Evolutionary conservation across 495 filamentous ascomycete species (phyloP), one percentile per base, ranked within the genome.

Genomic region (Letharia columbiana): DNA sequence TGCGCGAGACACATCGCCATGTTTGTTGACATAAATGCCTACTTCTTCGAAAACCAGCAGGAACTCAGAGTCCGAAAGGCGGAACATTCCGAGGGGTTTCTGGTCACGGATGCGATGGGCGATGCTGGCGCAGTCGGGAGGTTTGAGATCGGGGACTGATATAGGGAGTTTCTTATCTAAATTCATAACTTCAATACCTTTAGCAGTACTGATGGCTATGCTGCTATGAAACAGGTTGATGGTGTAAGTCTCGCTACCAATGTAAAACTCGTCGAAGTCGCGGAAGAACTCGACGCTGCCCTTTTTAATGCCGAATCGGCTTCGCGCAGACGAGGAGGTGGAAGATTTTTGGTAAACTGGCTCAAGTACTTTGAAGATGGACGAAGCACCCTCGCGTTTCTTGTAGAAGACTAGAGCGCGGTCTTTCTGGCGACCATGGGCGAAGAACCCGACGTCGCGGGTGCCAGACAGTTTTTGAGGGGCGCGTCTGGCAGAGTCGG

Each of bases 231-330:
- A 98, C 58, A 99, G 84, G 77, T 97, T 96, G 71, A 99, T 90
- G 37, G 89, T 88, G 75, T 89, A 96, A 73, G 90, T 94, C 73
- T 99, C 94, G n/a, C 90, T 87, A 10, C 94, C 93, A 69, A 99
- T 93, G 77, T 97, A 99, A 77, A 99, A 99, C 63, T 97, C 93
- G 77, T 96, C 94, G 71, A 90, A 99, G 71, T 98, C 94, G 67
- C 95, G 87, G 86, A 97, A 98, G 74, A 93, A 94, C 71, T 98
- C 94, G 6, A 94, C 97, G 65, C 83, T 86, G 17, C 91, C 91
- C 37, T 82, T 82, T 45, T 79, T 78, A 42, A 74, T 71, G 1
- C 83, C 78, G 49, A 96, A 79, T 12, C 90, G 84, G 33, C 82
- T 82, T 66, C 86, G 89, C 78, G 89, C 88, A 18, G 41, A 28